Evolutionary conservation across 306 rosid genomes (phyloP).

Genomic region (Abrus precatorius): DNA sequence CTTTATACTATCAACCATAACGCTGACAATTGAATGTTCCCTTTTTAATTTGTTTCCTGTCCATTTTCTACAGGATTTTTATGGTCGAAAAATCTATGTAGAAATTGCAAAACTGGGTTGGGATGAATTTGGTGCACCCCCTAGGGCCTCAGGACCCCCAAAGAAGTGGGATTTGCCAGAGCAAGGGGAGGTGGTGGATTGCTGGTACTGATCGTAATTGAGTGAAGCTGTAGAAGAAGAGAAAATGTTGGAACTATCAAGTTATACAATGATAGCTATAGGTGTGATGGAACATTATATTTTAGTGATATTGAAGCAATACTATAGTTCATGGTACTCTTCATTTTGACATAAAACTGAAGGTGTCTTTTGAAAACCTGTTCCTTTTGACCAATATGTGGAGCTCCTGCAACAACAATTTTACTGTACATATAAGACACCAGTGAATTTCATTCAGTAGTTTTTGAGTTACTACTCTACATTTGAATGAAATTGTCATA

Average conservation of each 20-base stretch:
- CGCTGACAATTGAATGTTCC: background rate
- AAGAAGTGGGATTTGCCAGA: conserved; percentile 59
- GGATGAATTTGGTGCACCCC: conserved; percentile 57
- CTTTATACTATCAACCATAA: conserved; percentile 11
- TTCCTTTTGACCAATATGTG: background rate
- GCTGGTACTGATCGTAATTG: conserved; percentile 77
- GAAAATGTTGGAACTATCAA: conserved; percentile 34
- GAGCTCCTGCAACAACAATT: background rate
- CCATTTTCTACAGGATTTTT: conserved; percentile 56
- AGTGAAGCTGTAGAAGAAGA: conserved; percentile 26
- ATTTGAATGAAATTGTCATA: conserved; percentile 14
- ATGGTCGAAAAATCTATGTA: conserved; percentile 73
- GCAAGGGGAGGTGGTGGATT: conserved; percentile 77
- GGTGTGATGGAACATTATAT: conserved; percentile 6
- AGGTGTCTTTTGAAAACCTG: conserved; percentile 7
- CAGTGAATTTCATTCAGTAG: conserved; percentile 18
- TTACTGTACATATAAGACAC: background rate
- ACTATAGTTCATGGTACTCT: conserved; percentile 13
- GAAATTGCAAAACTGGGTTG: conserved; percentile 74
- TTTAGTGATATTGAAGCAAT: conserved; percentile 23
- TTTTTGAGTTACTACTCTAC: background rate
- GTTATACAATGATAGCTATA: conserved; percentile 2
- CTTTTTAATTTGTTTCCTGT: conserved; percentile 24
- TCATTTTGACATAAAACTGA: conserved; percentile 25
- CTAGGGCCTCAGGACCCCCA: conserved; percentile 78